Percentiles rank a stretch among this genome's conserved stretches.
Evolutionary conservation across 2,329 filamentous ascomycete species (phyloP).

Genomic region (Colletotrichum magnum): DNA sequence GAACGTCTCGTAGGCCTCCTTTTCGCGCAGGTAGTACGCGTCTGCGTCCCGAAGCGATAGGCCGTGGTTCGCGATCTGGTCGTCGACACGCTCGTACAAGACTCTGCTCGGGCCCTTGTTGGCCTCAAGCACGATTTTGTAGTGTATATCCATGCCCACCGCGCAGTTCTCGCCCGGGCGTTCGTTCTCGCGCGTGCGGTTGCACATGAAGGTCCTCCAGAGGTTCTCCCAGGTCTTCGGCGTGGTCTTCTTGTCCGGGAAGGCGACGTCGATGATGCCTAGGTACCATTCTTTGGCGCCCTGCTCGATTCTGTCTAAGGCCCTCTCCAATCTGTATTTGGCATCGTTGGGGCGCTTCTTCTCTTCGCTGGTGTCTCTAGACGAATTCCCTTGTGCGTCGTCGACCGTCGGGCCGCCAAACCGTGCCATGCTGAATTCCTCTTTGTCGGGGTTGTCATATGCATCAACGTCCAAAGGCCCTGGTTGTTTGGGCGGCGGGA

Average conservation of each 20-base stretch:
- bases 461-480: background rate
- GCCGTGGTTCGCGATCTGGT: constrained; percentile 13
- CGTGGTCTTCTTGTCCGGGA: constrained; percentile 21
- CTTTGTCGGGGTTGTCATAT: background rate
- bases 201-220: constrained; percentile 32
- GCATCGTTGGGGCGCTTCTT: too few relatives aligned
- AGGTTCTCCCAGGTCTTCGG: constrained; percentile 19
- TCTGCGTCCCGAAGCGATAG: constrained; percentile 17
- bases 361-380: too few relatives aligned
- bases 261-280: constrained; percentile 11
- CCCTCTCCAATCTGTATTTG: background rate
- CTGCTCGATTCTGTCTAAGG: background rate
- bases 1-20: constrained; percentile 7
- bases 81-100: constrained; percentile 4
- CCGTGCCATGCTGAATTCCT: background rate
- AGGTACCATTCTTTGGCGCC: constrained; percentile 4
- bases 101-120: background rate
- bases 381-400: too few relatives aligned
- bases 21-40: constrained; percentile 20
- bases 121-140: background rate
- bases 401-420: background rate
- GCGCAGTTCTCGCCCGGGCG: background rate
- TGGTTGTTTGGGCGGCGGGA: background rate
- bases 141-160: constrained; percentile 9
- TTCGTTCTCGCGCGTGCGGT: constrained; percentile 22